These are phyloP conservation scores for Boletellus emodensis DNA, from an alignment of 768 basidiomycete species.

Conservation along the genomic window DNA sequence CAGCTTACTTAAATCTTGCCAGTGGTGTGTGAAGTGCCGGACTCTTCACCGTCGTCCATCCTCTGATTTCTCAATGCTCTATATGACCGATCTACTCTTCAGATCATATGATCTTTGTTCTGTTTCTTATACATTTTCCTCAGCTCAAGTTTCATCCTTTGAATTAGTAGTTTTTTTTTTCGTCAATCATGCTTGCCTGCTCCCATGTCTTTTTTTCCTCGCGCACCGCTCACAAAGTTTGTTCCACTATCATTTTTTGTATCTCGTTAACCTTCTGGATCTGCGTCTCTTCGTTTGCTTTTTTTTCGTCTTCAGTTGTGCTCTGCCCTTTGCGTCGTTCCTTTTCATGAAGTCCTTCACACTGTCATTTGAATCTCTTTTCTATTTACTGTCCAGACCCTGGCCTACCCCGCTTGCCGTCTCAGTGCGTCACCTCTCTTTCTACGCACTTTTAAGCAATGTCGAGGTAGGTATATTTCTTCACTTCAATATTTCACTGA, in stretches of 20 bases:
- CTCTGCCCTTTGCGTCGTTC: background rate
- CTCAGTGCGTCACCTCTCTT: background rate
- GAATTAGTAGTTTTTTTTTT: background rate
- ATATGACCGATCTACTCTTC: constrained; percentile 1
- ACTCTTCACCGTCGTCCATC: background rate
- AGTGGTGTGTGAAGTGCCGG: constrained; percentile 1
- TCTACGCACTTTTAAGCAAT: constrained; percentile 11
- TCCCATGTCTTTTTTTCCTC: background rate
- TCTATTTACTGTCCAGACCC: background rate
- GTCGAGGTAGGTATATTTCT: constrained; percentile 21
- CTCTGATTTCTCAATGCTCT: constrained; percentile 10
- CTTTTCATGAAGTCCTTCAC: constrained; percentile 1
- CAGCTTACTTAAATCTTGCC: constrained; percentile 45
- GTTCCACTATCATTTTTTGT: background rate
- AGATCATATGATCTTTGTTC: background rate
- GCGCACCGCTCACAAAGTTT: constrained; percentile 2
- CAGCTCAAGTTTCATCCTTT: background rate
- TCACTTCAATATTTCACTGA: background rate
- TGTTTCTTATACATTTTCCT: background rate
- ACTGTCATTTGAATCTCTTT: background rate
- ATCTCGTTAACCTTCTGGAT: background rate
- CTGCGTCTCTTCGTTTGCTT: constrained; percentile 7
- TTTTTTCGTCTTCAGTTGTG: background rate
- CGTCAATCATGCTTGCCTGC: background rate
- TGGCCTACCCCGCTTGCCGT: background rate